Percentiles rank a stretch among this genome's conserved stretches.
Conservation (phyloP, 1,284 basidiomycete genomes). For the Trichosporon sp. region DNA sequence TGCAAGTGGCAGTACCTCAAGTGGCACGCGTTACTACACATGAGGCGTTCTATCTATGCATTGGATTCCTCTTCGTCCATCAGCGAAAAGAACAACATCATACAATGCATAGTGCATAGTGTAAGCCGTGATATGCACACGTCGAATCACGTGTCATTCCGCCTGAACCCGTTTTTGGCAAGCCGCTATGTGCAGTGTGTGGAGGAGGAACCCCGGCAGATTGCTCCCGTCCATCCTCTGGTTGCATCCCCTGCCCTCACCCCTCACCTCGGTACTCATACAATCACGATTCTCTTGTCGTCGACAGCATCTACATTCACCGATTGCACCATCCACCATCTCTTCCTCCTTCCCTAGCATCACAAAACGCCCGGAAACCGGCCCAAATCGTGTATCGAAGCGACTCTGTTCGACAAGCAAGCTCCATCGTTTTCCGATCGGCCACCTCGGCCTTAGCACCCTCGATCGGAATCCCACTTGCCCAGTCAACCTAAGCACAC, state of each 20-base stretch:
- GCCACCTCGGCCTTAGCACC: background rate
- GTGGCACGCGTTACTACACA: conserved; percentile 8
- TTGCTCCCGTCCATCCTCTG: conserved; percentile 1
- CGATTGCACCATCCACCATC: conserved; percentile 12
- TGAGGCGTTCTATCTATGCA: conserved; percentile 2
- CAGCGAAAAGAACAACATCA: background rate
- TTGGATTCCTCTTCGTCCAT: background rate
- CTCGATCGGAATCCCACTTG: background rate
- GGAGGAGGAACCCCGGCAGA: conserved; percentile 4
- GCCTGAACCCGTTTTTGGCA: conserved; percentile 3
- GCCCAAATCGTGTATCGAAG: background rate
- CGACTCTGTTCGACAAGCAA: background rate
- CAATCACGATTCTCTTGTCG: background rate
- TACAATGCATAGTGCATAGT: conserved; percentile 6
- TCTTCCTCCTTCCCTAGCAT: background rate
- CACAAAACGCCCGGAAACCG: background rate
- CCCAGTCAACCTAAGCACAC: background rate
- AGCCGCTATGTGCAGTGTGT: conserved; percentile 2
- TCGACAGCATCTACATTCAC: conserved; percentile 1
- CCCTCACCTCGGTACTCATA: conserved; percentile 6
- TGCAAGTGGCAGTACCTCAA: conserved; percentile 5
- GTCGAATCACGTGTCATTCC: conserved; percentile 14
- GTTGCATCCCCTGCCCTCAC: background rate
- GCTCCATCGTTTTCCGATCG: background rate
- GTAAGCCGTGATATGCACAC: background rate